phyloP scores from a whole-genome alignment of 2,329 filamentous ascomycete genomes.

The Monosporascus cannonballus region DNA sequence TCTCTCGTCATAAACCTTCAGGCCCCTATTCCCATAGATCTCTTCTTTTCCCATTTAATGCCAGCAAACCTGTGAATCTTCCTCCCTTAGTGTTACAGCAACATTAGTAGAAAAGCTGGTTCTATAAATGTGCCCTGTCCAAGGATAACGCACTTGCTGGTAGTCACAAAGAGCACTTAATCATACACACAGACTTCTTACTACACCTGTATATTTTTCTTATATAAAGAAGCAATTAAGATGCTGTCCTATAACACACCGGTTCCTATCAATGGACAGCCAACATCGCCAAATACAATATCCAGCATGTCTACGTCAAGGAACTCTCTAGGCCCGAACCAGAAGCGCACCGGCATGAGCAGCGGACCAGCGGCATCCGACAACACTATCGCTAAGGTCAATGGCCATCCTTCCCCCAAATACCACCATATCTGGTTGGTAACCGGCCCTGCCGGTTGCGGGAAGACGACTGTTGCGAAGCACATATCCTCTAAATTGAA shows the following conservation, averaged over 20 bases:
- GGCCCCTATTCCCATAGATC: slow-evolving; percentile 8
- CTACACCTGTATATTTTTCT: background rate
- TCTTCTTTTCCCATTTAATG: background rate
- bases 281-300: slow-evolving; percentile 21
- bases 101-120: background rate
- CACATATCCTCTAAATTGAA: slow-evolving; percentile 56
- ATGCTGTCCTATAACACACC: slow-evolving; percentile 49
- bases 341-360: slow-evolving; percentile 24
- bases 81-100: background rate
- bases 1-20: slow-evolving; percentile 1
- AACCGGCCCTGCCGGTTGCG: slow-evolving; percentile 72
- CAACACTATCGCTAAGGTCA: slow-evolving; percentile 21
- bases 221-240: slow-evolving; percentile 5
- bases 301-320: slow-evolving; percentile 20
- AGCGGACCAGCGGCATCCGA: slow-evolving; percentile 23
- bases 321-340: slow-evolving; percentile 21
- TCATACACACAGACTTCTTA: background rate
- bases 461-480: slow-evolving; percentile 70
- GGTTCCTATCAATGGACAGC: slow-evolving; percentile 36
- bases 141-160: background rate
- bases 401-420: slow-evolving; percentile 21
- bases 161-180: background rate
- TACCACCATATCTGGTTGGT: slow-evolving; percentile 74
- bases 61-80: background rate
- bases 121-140: background rate